A percentile compares a stretch with the other conserved stretches of the same genome.
Evolutionary conservation across 495 filamentous ascomycete species (phyloP).

Genomic region (Trichoderma orchidacearum): DNA sequence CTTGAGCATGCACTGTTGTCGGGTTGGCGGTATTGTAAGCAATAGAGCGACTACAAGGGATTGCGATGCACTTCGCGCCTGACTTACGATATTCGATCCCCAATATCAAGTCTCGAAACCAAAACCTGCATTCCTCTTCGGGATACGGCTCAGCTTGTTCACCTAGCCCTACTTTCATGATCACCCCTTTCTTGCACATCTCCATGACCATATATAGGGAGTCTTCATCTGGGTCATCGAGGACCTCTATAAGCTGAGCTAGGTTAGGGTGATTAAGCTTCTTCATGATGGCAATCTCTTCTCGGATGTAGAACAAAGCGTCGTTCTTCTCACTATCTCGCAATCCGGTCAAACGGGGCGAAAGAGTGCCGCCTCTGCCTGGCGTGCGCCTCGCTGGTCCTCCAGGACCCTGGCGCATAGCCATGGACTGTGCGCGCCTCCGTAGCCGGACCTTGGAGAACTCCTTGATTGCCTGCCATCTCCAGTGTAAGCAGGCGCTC

Average conservation of each 20-base stretch:
- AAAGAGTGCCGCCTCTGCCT: constrained; percentile 10
- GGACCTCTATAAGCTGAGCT: constrained; percentile 81
- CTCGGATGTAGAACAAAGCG: constrained; percentile 75
- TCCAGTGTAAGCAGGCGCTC: not conserved
- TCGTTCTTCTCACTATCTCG: constrained; percentile 51
- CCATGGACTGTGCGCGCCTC: constrained; percentile 87
- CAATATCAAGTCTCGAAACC: constrained; percentile 91
- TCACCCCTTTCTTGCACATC: constrained; percentile 95
- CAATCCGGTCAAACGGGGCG: constrained; percentile 2
- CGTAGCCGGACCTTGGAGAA: constrained; percentile 88
- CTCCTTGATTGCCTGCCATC: constrained; percentile 75
- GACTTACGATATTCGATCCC: constrained; percentile 82
- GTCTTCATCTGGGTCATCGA: constrained; percentile 92
- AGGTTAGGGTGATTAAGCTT: constrained; percentile 90
- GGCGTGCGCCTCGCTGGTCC: constrained; percentile 31
- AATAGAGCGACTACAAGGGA: not conserved
- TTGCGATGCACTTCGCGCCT: not conserved
- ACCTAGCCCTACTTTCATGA: constrained; percentile 92
- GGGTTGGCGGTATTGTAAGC: constrained; percentile 1
- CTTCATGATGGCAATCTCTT: constrained; percentile 99
- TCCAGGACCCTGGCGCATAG: constrained; percentile 47
- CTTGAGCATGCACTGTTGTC: constrained; percentile 68
- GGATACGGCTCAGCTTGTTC: constrained; percentile 73
- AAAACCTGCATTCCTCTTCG: constrained; percentile 70
- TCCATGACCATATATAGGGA: constrained; percentile 97